Base-by-base conservation (phyloP, 192 early-diverging fungal species). In the Backusella westeae region DNA sequence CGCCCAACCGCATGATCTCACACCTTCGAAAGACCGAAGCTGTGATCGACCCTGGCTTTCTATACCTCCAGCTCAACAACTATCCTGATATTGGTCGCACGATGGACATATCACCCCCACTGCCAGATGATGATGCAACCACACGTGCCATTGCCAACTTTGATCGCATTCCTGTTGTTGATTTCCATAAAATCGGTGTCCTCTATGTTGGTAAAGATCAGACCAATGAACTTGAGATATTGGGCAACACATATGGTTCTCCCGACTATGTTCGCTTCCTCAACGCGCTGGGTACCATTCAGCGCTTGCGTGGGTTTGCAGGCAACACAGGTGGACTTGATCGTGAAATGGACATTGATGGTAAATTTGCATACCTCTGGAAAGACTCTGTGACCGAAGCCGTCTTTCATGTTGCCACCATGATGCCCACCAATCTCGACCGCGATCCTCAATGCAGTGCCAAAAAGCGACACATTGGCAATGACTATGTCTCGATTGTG, bases 391-490 rank as follows among this genome's bases (percentile, higher is more conserved):
- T 95, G 63, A 89, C 91, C 0, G 94, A 98, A 78, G 91, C 96
- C 29, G 89, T 97, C 14, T 99, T 98, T 84, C 98, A 99, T 77
- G 91, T 91, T 6, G 91, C 96, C 15, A 98, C 96, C 19, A 87
- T 99, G 77, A 98, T 99, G 96, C 98, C 98, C 0, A 95, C 88
- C 0, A 81, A 89, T 63, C 80, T 88, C 1, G 84, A 86, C 46
- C 89, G 89, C 63, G 97, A 99, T 81, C 90, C 92, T 65, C 83
- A 89, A 63, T 89, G 94, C 78, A 92, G 88, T 75, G 80, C 80
- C 17, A 99, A 99, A 78, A 99, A 99, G 85, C 85, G 95, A 34
- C 96, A 98, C 79, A 96, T 99, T 76, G 98, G 96, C 52, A 99
- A 99, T 79, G 96, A 99, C 84, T 98, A 91, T 85, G 94, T 99